Conservation (phyloP, 176 grass and related monocot species). For the Zizania latifolia region DNA sequence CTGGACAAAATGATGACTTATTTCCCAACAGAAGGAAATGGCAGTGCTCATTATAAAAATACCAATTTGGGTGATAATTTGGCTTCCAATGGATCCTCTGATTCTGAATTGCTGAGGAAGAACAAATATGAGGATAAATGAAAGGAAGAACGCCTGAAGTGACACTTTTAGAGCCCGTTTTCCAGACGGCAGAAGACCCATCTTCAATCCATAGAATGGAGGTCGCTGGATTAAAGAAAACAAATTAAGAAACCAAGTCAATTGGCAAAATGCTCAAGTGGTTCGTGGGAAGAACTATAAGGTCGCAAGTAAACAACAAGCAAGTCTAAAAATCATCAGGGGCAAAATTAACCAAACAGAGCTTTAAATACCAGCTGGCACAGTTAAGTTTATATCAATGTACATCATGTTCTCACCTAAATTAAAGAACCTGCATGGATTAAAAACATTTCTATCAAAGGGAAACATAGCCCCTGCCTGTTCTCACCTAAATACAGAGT, state of each 20-base stretch:
- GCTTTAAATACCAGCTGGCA: not conserved
- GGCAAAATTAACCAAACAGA: conserved; percentile 24
- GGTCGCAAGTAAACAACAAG: not conserved
- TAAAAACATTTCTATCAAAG: not conserved
- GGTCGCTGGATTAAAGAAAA: conserved; percentile 60
- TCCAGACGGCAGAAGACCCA: conserved; percentile 61
- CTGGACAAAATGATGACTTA: conserved; percentile 87
- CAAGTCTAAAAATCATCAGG: not conserved
- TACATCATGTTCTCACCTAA: not conserved
- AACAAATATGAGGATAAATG: conserved; percentile 39
- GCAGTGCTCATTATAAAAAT: conserved; percentile 40
- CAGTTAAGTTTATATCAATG: not conserved
- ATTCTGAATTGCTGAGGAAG: conserved; percentile 58
- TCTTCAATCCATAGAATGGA: conserved; percentile 93
- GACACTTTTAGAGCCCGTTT: conserved; percentile 70
- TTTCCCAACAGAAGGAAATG: conserved; percentile 81
- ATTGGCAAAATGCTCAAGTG: not conserved
- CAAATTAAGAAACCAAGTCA: not conserved
- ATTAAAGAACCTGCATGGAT: not conserved
- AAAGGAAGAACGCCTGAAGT: conserved; percentile 48
- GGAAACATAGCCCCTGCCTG: not conserved
- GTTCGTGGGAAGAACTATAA: not conserved
- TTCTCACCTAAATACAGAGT: too few species aligned
- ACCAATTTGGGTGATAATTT: conserved; percentile 49
- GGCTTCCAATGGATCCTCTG: conserved; percentile 41